phyloP scores from a whole-genome alignment of 768 basidiomycete species.

The Boletus rex-veris region DNA sequence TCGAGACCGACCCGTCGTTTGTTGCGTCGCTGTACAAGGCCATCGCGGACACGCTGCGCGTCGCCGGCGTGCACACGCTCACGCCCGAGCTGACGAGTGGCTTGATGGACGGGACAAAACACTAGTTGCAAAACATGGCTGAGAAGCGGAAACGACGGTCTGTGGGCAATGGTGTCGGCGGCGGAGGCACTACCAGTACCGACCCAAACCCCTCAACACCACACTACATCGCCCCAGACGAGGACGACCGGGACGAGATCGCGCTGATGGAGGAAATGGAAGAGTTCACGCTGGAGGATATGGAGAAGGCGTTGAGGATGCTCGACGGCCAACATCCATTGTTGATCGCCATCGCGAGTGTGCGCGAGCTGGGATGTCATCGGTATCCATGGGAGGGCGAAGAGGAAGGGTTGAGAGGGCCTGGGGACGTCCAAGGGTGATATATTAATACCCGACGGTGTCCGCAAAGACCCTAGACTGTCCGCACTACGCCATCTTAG shows the following conservation, averaged over 20 bases:
- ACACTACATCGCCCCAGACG: slow-evolving; percentile 5
- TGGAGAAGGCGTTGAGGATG: slow-evolving; percentile 56
- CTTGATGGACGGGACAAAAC: slow-evolving; percentile 66
- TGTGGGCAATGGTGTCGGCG: slow-evolving; percentile 10
- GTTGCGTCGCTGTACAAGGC: slow-evolving; percentile 73
- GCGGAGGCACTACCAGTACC: neutral
- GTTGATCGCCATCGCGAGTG: slow-evolving; percentile 66
- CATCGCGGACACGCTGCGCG: slow-evolving; percentile 56
- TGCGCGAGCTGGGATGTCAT: slow-evolving; percentile 63
- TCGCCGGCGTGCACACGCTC: slow-evolving; percentile 55
- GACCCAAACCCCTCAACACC: no score
- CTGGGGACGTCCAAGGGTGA: slow-evolving; percentile 10
- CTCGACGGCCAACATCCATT: slow-evolving; percentile 63
- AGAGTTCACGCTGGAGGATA: slow-evolving; percentile 78
- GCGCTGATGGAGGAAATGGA: slow-evolving; percentile 78
- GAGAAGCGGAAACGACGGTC: slow-evolving; percentile 61
- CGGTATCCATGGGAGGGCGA: slow-evolving; percentile 46
- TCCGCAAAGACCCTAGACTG: no score
- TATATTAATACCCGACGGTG: no score
- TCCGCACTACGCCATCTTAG: no score
- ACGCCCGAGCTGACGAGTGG: slow-evolving; percentile 50
- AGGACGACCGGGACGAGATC: slow-evolving; percentile 65
- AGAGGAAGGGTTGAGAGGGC: slow-evolving; percentile 34
- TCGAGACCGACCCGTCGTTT: slow-evolving; percentile 75
- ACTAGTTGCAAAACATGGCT: slow-evolving; percentile 64